A percentile compares a stretch with the other conserved stretches of the same genome.
phyloP scores from a whole-genome alignment of 495 filamentous ascomycete genomes.

The Podospora sp. region DNA sequence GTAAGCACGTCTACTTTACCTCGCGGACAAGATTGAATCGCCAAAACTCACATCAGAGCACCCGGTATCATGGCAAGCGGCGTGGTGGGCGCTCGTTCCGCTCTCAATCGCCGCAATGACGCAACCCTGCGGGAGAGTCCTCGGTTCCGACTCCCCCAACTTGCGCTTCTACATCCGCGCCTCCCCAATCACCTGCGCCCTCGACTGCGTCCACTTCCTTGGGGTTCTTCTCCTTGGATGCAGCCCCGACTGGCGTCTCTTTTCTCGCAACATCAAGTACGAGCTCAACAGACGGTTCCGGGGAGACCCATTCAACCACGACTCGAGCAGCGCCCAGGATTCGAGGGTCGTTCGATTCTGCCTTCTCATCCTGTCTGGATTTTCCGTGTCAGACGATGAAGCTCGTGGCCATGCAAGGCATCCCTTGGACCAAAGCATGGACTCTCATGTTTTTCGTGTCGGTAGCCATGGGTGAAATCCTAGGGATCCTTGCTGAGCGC shows the following conservation, averaged over 20 bases:
- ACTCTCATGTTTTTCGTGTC: not conserved
- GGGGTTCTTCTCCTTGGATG: not conserved
- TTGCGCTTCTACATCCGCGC: not conserved
- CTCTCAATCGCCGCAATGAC: not conserved
- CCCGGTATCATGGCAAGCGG: not conserved
- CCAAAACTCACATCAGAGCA: no score
- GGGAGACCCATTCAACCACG: not conserved
- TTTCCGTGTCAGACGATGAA: not conserved
- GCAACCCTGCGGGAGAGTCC: not conserved
- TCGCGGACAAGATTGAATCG: no score
- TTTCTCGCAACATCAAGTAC: not conserved
- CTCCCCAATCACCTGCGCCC: not conserved
- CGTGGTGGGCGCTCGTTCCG: conserved; percentile 1
- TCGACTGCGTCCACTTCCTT: not conserved
- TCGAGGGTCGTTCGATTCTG: no score
- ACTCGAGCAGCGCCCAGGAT: no score
- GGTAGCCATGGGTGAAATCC: not conserved
- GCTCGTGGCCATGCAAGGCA: not conserved
- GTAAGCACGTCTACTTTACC: no score
- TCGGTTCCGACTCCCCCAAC: not conserved
- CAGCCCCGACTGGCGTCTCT: not conserved
- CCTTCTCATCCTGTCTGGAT: not conserved
- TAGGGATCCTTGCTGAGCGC: no score
- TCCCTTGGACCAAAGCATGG: conserved; percentile 1
- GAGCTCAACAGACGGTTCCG: not conserved